Conservation (phyloP, 441 rosid species). For the Bocquillonia castaneifolia region DNA sequence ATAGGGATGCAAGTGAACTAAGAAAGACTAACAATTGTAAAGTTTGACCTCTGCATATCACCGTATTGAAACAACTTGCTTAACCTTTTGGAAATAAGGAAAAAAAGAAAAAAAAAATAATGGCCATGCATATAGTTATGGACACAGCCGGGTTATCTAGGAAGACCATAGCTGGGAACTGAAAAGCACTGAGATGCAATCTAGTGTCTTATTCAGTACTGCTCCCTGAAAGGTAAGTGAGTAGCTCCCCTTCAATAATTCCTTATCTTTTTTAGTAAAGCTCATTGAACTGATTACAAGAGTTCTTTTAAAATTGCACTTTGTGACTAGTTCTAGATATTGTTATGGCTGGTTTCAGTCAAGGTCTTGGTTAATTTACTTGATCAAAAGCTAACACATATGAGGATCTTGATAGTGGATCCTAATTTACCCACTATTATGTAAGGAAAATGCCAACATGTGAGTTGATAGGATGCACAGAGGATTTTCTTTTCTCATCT, state of each 20-base stretch:
- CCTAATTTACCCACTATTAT: not conserved
- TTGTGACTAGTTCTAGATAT: not conserved
- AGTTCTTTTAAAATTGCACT: not conserved
- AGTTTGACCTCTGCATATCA: not conserved
- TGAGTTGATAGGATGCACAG: not conserved
- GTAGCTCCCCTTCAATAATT: not conserved
- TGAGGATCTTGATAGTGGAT: not conserved
- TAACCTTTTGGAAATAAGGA: not conserved
- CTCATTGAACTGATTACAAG: conserved; percentile 4
- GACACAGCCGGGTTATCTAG: not conserved
- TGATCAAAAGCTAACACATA: not conserved
- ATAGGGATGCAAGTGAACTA: conserved; percentile 3
- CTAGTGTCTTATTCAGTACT: not conserved
- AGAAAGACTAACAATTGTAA: not conserved
- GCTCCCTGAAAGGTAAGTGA: not conserved
- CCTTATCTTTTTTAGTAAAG: not conserved
- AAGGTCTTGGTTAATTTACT: not conserved
- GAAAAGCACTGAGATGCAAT: not conserved
- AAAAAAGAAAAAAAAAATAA: not conserved
- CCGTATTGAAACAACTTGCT: conserved; percentile 3
- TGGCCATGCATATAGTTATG: not conserved
- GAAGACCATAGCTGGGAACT: not conserved
- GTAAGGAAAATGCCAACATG: not conserved
- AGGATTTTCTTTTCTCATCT: not conserved
- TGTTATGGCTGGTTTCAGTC: not conserved